Base-by-base conservation (phyloP, 768 basidiomycete species). In the Xanthoconium purpureum region DNA sequence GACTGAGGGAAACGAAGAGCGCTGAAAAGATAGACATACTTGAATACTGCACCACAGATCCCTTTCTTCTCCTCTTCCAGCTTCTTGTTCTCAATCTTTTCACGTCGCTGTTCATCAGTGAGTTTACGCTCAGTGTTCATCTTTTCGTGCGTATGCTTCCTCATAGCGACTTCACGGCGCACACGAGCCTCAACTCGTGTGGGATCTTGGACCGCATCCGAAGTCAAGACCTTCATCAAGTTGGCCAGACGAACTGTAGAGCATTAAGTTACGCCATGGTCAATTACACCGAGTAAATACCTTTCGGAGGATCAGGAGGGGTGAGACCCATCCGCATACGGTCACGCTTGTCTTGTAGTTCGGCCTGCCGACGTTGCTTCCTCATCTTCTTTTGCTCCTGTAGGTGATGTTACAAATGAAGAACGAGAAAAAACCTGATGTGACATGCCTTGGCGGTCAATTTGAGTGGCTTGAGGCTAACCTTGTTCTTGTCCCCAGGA, bases 101-200 rank as follows among this genome's bases (percentile, higher is more conserved):
- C 93, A 50, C 87, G 78, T 44, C 89, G 75, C 69, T 98, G 89
- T 39, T 98, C 97, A 58, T 91, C 88, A 0, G 89, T 95, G 33
- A 99, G 80, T 73, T 96, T 94, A 45, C 95, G 85, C 68, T 92
- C 91, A 6, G 84, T 77, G 63, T 99, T 99, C 83, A 89, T 91
- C 79, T 93, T 91, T 68, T 97, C 92, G 69, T 99, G 97, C 9
- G 77, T 80, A 61, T 93, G 86, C 66, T 88, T 88, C 59, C 97
- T 82, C 78, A 87, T 88, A 0, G 91, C 90, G 30, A 98, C 96
- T 71, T 99, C 97, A 35, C 91, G 80, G 45, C 94, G 80, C 14
- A 99, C 95, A 33, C 92, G 88, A 6, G 96, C 96, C 71, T 99
- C 97, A 4, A 99, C 93, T 49, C 94, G 87, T 3, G 97, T 99